Conservation (phyloP, 805 yeast species). For the Suhomyces canberraensis region DNA sequence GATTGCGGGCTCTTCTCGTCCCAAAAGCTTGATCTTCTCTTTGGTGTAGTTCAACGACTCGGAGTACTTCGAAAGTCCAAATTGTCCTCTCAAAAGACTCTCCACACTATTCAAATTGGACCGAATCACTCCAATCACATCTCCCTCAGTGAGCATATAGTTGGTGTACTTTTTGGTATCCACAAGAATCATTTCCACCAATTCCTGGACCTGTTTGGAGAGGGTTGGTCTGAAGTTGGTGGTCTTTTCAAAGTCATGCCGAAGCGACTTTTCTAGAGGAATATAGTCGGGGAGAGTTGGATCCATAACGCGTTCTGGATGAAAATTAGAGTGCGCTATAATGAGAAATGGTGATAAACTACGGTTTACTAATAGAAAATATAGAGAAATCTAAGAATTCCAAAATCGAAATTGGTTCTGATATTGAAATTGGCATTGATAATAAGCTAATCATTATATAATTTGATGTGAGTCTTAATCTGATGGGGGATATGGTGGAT, state of each 20-base stretch:
- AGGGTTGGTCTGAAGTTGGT: conserved; percentile 3
- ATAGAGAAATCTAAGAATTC: too few relatives aligned
- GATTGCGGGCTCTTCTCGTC: conserved; percentile 20
- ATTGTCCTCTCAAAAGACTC: conserved; percentile 7
- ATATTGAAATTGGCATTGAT: too few relatives aligned
- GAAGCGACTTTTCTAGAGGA: background rate
- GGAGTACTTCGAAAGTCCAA: conserved; percentile 4
- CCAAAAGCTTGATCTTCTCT: conserved; percentile 16
- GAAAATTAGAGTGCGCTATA: too few relatives aligned
- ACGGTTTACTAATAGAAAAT: too few relatives aligned
- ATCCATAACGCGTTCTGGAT: too few relatives aligned
- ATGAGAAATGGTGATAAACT: too few relatives aligned
- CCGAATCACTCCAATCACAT: background rate
- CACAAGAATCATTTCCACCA: conserved; percentile 3
- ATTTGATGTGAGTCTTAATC: too few relatives aligned
- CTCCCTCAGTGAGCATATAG: conserved; percentile 5
- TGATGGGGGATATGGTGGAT: too few relatives aligned
- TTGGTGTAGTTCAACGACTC: conserved; percentile 12
- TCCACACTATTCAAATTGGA: conserved; percentile 6
- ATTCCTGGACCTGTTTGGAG: conserved; percentile 1
- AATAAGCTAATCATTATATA: too few relatives aligned
- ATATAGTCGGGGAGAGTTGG: background rate
- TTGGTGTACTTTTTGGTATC: conserved; percentile 4
- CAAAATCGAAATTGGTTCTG: too few relatives aligned
- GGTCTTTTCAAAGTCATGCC: conserved; percentile 5